phyloP scores from a whole-genome alignment of 2,329 filamentous ascomycete genomes.

The Pezicula carpinea region DNA sequence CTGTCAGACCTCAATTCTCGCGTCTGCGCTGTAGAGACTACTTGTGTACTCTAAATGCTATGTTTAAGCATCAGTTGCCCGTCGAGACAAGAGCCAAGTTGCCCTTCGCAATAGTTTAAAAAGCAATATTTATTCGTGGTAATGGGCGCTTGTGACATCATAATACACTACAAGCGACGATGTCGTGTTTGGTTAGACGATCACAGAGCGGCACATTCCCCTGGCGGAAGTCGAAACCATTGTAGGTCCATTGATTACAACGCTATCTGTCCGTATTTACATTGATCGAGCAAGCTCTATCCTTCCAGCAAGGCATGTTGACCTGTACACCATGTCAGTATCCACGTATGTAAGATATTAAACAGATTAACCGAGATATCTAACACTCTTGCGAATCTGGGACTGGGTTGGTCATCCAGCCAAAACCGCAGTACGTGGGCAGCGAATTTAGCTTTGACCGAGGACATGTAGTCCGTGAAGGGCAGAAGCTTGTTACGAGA shows the following conservation, averaged over 20 bases:
- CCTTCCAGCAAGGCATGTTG: constrained; percentile 41
- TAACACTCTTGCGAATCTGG: constrained; percentile 16
- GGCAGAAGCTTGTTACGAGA: no score
- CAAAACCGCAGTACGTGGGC: constrained; percentile 31
- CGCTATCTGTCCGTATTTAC: constrained; percentile 36
- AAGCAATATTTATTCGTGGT: constrained; percentile 19
- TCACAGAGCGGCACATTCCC: constrained; percentile 37
- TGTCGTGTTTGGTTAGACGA: constrained; percentile 38
- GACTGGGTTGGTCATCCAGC: constrained; percentile 19
- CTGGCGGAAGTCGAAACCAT: constrained; percentile 36
- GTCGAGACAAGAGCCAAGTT: constrained; percentile 7
- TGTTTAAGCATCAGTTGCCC: constrained; percentile 37
- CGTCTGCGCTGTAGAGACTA: constrained; percentile 42
- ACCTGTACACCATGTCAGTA: constrained; percentile 37
- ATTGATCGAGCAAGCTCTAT: constrained; percentile 28
- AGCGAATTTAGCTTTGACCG: constrained; percentile 32
- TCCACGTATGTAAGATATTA: constrained; percentile 21
- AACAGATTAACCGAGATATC: constrained; percentile 18
- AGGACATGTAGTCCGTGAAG: constrained; percentile 28
- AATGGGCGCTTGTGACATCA: constrained; percentile 37
- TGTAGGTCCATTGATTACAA: constrained; percentile 39
- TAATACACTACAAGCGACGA: constrained; percentile 35
- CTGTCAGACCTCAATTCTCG: constrained; percentile 44
- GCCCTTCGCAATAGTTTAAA: constrained; percentile 15
- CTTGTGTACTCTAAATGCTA: constrained; percentile 36